Percentiles rank a stretch among this genome's conserved stretches.
Evolutionary conservation across 805 yeast species (phyloP).

Genomic region (Ogataea pignaliae): DNA sequence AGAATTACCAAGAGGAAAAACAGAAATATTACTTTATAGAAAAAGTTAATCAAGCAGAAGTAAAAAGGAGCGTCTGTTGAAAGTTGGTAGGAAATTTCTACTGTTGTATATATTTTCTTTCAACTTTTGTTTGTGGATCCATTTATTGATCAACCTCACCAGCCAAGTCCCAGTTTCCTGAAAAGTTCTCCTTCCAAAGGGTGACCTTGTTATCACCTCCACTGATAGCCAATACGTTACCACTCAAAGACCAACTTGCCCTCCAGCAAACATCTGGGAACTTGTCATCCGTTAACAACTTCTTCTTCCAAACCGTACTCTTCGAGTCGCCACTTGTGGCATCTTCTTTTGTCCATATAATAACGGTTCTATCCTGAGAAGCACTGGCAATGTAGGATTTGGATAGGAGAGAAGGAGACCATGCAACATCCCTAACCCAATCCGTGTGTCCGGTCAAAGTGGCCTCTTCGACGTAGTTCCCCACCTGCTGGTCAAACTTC

Average conservation of each 20-base stretch:
- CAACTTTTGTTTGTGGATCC: too few species aligned
- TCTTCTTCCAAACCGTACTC: conserved; percentile 63
- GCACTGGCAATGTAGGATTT: conserved; percentile 93
- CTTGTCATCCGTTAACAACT: conserved; percentile 65
- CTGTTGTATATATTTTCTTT: too few species aligned
- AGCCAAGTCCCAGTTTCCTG: conserved; percentile 96
- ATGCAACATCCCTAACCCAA: conserved; percentile 98
- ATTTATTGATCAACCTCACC: conserved; percentile 83
- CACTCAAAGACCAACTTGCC: conserved; percentile 95
- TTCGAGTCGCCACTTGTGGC: conserved; percentile 1
- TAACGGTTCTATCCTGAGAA: conserved; percentile 91
- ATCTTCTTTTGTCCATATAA: conserved; percentile 82
- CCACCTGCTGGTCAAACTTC: conserved; percentile 56
- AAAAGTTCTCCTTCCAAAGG: conserved; percentile 91
- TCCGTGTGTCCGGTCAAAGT: conserved; percentile 87
- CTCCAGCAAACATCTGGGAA: conserved; percentile 99
- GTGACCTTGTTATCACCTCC: conserved; percentile 97
- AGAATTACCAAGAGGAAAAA: not conserved
- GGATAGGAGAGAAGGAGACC: conserved; percentile 90
- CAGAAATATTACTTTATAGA: too few species aligned
- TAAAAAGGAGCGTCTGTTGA: too few species aligned
- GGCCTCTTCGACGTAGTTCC: conserved; percentile 67
- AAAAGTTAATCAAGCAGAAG: too few species aligned
- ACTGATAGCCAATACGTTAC: conserved; percentile 89
- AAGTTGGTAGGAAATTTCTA: too few species aligned